Base-by-base conservation (phyloP, 345 rosid species). In the Tarenaya hassleriana region DNA sequence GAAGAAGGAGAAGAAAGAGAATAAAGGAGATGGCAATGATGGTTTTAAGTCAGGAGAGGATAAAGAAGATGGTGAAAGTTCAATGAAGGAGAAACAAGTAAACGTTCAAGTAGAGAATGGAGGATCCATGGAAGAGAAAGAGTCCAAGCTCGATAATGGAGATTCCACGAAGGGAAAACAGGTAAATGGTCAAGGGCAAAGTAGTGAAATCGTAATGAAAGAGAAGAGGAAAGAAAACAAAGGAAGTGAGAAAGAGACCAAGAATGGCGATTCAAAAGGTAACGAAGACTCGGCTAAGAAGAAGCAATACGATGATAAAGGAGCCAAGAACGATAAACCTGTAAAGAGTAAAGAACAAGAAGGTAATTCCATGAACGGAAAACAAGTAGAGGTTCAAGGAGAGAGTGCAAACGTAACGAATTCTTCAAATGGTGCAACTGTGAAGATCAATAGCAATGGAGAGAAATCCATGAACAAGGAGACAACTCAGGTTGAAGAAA, bases 401-500 rank as follows among this genome's bases (percentile, higher is more conserved):
- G 18, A n/a, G 0, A 18, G 47, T n/a, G 33, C n/a, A n/a, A n/a
- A n/a, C n/a, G n/a, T n/a, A n/a, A n/a, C n/a, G n/a, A n/a, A n/a
- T 45, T 37, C 37, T 0, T 16, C 24, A 31, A 24, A 59, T 49
- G 54, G 11, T 21, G 17, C 48, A 13, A 34, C 14, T 19, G 0
- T 0, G 13, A 29, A 16, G 34, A 16, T 1, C 5, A 58, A 3
- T 47, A 46, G 1, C 11, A 34, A 14, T 8, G 35, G 34, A 8
- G 16, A 27, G 13, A 17, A 27, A 34, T 44, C 47, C 27, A 17
- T 20, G 16, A 37, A 52, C 9, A 52, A 53, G 7, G 17, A 37
- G n/a, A 62, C 66, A 13, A 0, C 10, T 33, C 52, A 62, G 39
- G 48, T 41, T 53, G 58, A 53, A 27, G 48, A 21, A 44, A 27